Percentiles rank a stretch among this genome's conserved stretches.
phyloP scores from a whole-genome alignment of 2,329 filamentous ascomycete genomes.

The Exophiala phaeomuriformis region DNA sequence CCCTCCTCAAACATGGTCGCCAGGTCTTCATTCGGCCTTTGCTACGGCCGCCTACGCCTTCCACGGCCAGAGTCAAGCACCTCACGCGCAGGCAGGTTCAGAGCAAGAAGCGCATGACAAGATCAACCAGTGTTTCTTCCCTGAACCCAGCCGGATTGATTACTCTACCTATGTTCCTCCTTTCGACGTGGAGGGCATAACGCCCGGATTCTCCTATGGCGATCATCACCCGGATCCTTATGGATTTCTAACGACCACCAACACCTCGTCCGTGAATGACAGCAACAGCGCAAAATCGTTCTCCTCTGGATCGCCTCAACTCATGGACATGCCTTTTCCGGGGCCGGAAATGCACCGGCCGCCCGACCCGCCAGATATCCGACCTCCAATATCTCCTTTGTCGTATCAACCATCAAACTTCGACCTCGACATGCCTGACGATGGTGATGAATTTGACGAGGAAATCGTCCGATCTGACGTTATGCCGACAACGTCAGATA shows the following conservation, averaged over 20 bases:
- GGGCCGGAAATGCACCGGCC: conserved; percentile 42
- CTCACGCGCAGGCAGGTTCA: conserved; percentile 1
- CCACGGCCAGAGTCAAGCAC: conserved; percentile 3
- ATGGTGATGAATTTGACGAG: conserved; percentile 49
- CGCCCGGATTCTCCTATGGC: conserved; percentile 12
- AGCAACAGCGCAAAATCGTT: conserved; percentile 31
- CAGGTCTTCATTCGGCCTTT: conserved; percentile 23
- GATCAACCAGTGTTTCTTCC: not conserved
- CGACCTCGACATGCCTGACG: conserved; percentile 21
- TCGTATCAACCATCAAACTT: conserved; percentile 25
- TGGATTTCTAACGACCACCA: conserved; percentile 30
- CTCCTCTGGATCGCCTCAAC: conserved; percentile 42
- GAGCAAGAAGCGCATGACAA: not conserved
- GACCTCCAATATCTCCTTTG: conserved; percentile 29
- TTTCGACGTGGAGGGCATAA: conserved; percentile 13
- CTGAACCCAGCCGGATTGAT: conserved; percentile 5
- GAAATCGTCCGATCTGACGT: conserved; percentile 43
- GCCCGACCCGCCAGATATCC: conserved; percentile 30
- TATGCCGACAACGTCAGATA: conserved; percentile 10
- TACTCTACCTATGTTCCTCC: conserved; percentile 14
- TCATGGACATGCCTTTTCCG: conserved; percentile 44
- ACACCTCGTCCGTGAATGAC: conserved; percentile 25
- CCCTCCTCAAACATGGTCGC: conserved; percentile 20
- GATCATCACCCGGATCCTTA: conserved; percentile 29
- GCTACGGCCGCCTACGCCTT: conserved; percentile 20